Evolutionary conservation across 2,329 filamentous ascomycete genomes (phyloP).

Genomic region (Setomelanomma holmii): DNA sequence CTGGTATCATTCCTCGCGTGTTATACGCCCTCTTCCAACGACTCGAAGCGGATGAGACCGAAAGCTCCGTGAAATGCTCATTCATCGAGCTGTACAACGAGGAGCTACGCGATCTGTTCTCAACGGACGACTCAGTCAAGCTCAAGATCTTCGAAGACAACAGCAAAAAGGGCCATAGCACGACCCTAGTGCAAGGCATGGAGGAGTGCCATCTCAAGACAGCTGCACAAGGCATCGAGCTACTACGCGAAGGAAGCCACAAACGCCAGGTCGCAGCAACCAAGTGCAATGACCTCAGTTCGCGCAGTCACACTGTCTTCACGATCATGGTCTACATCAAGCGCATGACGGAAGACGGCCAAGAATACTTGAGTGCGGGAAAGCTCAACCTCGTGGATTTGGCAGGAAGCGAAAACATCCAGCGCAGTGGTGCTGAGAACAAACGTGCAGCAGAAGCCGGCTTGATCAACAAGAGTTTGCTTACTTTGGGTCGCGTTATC

Average conservation of each 20-base stretch:
- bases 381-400: constrained; percentile 97
- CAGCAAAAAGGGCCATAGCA: constrained; percentile 81
- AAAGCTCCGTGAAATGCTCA: constrained; percentile 94
- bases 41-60: constrained; percentile 76
- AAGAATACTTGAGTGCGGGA: constrained; percentile 88
- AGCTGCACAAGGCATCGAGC: constrained; percentile 83
- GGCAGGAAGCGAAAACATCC: constrained; percentile 97
- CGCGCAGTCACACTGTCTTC: constrained; percentile 95
- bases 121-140: constrained; percentile 80
- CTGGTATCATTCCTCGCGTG: constrained; percentile 93
- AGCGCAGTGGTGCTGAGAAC: constrained; percentile 95
- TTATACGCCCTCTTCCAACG: constrained; percentile 86
- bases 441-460: constrained; percentile 96
- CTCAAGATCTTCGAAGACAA: constrained; percentile 94
- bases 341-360: constrained; percentile 78
- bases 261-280: constrained; percentile 98
- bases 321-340: constrained; percentile 94
- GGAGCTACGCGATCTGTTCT: constrained; percentile 88
- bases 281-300: constrained; percentile 99
- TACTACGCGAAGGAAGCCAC: constrained; percentile 87
- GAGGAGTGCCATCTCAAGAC: constrained; percentile 92
- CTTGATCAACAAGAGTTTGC: constrained; percentile 95
- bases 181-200: constrained; percentile 95
- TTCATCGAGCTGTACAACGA: constrained; percentile 99
- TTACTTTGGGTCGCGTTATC: constrained; percentile 95